A percentile compares a stretch with the other conserved stretches of the same genome.
Evolutionary conservation across 2,329 filamentous ascomycete species (phyloP).

Genomic region (Pseudogymnoascus sp.): DNA sequence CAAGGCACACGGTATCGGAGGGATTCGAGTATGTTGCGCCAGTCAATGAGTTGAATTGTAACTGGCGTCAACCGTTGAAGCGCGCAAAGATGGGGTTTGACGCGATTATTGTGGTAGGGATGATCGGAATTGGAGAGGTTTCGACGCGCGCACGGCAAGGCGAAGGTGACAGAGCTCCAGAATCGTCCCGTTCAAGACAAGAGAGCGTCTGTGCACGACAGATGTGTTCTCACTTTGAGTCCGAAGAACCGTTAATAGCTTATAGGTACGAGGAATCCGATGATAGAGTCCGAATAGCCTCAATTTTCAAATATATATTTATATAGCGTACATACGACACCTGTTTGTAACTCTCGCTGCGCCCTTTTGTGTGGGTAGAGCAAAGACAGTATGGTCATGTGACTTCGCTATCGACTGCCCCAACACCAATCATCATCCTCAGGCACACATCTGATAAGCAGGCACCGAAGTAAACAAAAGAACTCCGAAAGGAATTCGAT

Average conservation of each 20-base stretch:
- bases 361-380: background rate
- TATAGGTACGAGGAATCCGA: background rate
- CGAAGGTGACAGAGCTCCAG: constrained; percentile 6
- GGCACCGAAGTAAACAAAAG: constrained; percentile 6
- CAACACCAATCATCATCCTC: background rate
- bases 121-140: constrained; percentile 6
- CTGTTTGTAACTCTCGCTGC: background rate
- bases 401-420: background rate
- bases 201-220: constrained; percentile 2
- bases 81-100: constrained; percentile 8
- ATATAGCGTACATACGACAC: background rate
- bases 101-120: constrained; percentile 7
- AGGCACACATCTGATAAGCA: constrained; percentile 7
- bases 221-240: constrained; percentile 2
- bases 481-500: background rate
- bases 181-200: background rate
- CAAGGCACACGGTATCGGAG: background rate
- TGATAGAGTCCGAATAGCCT: constrained; percentile 7
- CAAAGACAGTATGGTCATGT: background rate
- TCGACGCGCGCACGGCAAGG: constrained; percentile 5
- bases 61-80: constrained; percentile 5
- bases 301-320: background rate
- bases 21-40: background rate
- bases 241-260: background rate
- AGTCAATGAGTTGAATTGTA: constrained; percentile 4